These are phyloP conservation scores for Gilbertella persicaria DNA, from an alignment of 371 early-diverging fungal species.

Conservation along the genomic window DNA sequence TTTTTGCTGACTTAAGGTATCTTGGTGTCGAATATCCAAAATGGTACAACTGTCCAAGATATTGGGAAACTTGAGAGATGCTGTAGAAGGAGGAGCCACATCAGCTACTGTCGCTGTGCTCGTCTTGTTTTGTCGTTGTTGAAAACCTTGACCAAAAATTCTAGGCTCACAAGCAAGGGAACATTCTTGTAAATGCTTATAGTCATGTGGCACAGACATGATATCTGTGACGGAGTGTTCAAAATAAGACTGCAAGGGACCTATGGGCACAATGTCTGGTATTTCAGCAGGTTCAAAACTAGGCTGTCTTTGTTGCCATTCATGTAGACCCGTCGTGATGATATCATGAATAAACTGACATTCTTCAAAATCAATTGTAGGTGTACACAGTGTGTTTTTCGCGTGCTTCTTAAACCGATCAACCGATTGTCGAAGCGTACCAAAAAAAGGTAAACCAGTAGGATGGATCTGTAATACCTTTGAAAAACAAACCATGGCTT, in stretches of 20 bases:
- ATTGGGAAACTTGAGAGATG: constrained; percentile 48
- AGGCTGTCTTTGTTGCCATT: constrained; percentile 17
- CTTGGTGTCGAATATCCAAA: constrained; percentile 22
- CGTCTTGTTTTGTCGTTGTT: constrained; percentile 6
- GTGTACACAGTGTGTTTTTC: constrained; percentile 8
- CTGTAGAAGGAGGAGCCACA: constrained; percentile 31
- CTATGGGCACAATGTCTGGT: constrained; percentile 15
- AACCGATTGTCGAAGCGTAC: constrained; percentile 40
- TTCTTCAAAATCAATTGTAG: constrained; percentile 45
- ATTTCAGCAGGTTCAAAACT: background rate
- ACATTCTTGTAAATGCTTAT: constrained; percentile 52
- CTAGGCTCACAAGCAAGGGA: constrained; percentile 62
- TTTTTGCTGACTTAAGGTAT: background rate
- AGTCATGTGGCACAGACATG: constrained; percentile 46
- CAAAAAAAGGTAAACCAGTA: constrained; percentile 40
- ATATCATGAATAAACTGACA: constrained; percentile 42
- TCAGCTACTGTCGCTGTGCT: background rate
- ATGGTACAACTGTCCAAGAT: constrained; percentile 42
- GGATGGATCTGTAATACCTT: constrained; percentile 4
- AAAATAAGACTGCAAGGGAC: constrained; percentile 46
- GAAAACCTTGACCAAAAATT: constrained; percentile 55
- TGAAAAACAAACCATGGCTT: constrained; percentile 6
- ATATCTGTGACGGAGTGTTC: constrained; percentile 40
- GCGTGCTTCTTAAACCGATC: constrained; percentile 37
- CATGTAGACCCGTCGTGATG: constrained; percentile 27